Evolutionary conservation across 805 yeast genomes (phyloP), one percentile per base, ranked within the genome.

Genomic region (Danielia reshetovae): DNA sequence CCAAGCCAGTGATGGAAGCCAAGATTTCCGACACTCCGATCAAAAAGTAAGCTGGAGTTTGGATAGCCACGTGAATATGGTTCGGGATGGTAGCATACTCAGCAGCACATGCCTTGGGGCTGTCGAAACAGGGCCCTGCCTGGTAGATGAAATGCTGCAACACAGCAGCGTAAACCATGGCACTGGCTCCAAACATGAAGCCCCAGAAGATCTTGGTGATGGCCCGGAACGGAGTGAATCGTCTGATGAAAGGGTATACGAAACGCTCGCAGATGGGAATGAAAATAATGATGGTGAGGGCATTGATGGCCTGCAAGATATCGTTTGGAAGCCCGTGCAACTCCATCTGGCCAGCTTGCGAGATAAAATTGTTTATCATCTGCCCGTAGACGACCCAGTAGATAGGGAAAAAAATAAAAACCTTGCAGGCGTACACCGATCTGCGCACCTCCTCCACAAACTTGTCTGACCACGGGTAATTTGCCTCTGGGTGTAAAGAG

Each of bases 381-480:
- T 43, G 48, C 7, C 46, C 46, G 27, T 39, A 43, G n/a, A 42
- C 46, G 11, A 43, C 35, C 48, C 48, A 43, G 36, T 32, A 43
- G 13, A 34, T 33, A 7, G 48, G 48, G 29, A 29, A 43, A 18
- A 42, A 43, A 4, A 43, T 23, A 25, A 43, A 43, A 21, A 43
- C 46, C 21, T 42, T 42, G 34, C 48, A 43, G 9, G 44, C 48
- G 22, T 34, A 29, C 8, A 36, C 14, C 17, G 48, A 39, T 18
- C 46, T 28, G 22, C 34, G 26, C 9, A 43, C 46, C 18, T 42
- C 46, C 9, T 39, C 39, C 7, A 42, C 48, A 14, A 43, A 43
- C 8, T 32, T 19, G 19, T 43, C 48, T 11, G 32, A 25, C 48
- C 48, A 43, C 4, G 48, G 39, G 24, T 10, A 43, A 4, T 18